phyloP scores from a whole-genome alignment of 139 green algal genomes.

The Volvox africanus region DNA sequence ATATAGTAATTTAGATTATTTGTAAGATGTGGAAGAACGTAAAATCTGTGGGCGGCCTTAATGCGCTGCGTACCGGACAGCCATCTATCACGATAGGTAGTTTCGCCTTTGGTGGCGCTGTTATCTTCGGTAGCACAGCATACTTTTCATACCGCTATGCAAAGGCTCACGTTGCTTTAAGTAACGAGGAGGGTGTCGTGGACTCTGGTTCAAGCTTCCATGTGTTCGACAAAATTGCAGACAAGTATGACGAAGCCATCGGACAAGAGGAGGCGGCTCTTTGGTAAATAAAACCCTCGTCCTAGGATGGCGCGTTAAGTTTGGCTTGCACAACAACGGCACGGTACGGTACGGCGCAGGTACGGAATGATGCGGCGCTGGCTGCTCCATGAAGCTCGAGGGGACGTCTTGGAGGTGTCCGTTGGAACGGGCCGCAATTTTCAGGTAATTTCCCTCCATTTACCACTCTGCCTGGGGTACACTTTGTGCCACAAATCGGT shows the following conservation, averaged over 20 bases:
- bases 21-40: neutral
- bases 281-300: neutral
- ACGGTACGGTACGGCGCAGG: neutral
- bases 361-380: constrained; percentile 42
- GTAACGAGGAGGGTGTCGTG: neutral
- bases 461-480: no score
- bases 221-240: constrained; percentile 35
- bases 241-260: constrained; percentile 43
- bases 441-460: neutral
- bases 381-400: constrained; percentile 10
- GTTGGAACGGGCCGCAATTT: constrained; percentile 48
- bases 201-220: neutral
- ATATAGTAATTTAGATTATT: neutral
- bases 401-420: constrained; percentile 44
- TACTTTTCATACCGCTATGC: constrained; percentile 31
- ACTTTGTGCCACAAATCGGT: no score
- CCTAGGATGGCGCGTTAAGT: no score
- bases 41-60: neutral
- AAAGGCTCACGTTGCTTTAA: neutral
- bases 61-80: neutral
- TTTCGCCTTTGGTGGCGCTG: neutral
- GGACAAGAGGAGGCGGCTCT: constrained; percentile 44
- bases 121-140: constrained; percentile 1
- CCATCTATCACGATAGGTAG: neutral
- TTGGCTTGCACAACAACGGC: no score